Base-by-base conservation (phyloP, 2,329 filamentous ascomycete genomes). In the Boeremia exigua region DNA sequence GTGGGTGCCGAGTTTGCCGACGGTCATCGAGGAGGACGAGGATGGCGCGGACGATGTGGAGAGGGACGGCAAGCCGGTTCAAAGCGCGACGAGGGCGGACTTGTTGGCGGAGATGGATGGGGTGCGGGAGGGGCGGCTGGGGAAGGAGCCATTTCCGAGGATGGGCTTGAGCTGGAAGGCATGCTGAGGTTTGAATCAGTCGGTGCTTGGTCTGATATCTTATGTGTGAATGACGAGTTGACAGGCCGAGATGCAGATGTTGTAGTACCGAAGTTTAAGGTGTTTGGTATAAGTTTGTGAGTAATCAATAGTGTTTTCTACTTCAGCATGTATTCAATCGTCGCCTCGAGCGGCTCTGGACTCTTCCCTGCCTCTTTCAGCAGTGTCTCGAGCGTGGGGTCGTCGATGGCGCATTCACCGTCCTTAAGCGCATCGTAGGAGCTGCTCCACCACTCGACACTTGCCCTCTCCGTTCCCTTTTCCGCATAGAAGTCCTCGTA, bases 391-490 rank as follows among this genome's bases (percentile, higher is more conserved):
- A 81, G 54, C 5, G 74, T 79, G 2, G 60, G 30, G 46, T 81
- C 79, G 3, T 74, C 55, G 44, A 79, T 78, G 43, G 70, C 68
- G 47, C 78, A 80, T 54, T 81, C 79, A 2, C 73, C 71, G 7
- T 78, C 70, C 32, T 66, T 63, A 30, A 81, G 36, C 38, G 78
- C 78, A 58, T 79, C 77, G 54, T 80, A 81, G 23, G 77, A 77
- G 32, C 68, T 75, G 33, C 72, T 75, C 79, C 79, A 81, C 79
- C 79, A 81, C 60, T 75, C 75, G 6, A 80, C 74, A 38, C 71
- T 65, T 7, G 64, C 54, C 46, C 70, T 70, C 19, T 78, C 71
- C 63, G 74, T 73, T 0, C 69, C 69, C 48, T 63, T 71, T 36
- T 76, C 65, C 8, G 72, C 49, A 62, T 80, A 79, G 56, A 64